phyloP scores from a whole-genome alignment of 148 eudicot species.

The Diospyros kaki region DNA sequence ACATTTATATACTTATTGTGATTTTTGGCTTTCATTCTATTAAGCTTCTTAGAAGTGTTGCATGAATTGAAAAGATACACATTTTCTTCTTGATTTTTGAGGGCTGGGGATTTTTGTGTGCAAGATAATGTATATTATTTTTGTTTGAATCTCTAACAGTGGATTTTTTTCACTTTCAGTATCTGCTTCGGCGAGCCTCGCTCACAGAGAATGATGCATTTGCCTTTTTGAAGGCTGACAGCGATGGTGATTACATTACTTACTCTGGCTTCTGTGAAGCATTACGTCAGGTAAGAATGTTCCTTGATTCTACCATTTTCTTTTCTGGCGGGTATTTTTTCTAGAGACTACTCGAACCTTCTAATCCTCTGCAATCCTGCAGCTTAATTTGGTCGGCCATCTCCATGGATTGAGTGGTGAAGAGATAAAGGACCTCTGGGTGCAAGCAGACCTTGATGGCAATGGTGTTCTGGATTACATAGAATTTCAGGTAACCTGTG shows the following conservation, averaged over 20 bases:
- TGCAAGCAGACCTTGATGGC: conserved; percentile 86
- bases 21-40: not conserved
- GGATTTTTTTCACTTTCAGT: conserved; percentile 34
- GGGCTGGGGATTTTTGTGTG: not conserved
- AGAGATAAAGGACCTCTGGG: conserved; percentile 89
- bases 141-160: not conserved
- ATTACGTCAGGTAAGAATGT: conserved; percentile 54
- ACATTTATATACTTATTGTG: not conserved
- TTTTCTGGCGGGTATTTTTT: not conserved
- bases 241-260: conserved; percentile 59
- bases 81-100: conserved; percentile 3
- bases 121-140: not conserved
- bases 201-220: conserved; percentile 73
- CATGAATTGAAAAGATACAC: not conserved
- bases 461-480: conserved; percentile 76
- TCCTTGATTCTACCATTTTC: not conserved
- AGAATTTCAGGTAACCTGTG: conserved; percentile 67
- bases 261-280: conserved; percentile 77
- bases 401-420: conserved; percentile 65
- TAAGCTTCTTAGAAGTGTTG: not conserved
- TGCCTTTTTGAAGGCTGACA: conserved; percentile 73
- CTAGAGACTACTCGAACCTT: not conserved
- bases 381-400: conserved; percentile 81
- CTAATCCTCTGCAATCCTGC: conserved; percentile 22
- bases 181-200: conserved; percentile 73